Base-by-base conservation (phyloP, 139 green algal genomes). In the Picochlorum sp. region DNA sequence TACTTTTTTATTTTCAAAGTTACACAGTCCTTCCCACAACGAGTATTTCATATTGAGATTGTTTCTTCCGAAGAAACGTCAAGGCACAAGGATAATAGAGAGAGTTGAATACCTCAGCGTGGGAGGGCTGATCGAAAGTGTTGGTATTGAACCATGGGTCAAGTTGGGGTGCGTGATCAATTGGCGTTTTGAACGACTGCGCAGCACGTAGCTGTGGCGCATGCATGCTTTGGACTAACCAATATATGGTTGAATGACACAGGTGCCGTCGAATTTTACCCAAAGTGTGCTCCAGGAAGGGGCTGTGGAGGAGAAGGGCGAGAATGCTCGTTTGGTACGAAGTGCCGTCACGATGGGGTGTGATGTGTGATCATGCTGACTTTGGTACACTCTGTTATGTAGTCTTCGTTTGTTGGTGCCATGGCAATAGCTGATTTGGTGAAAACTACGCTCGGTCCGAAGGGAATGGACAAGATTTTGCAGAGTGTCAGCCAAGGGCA, bases 391-490 rank as follows among this genome's bases (percentile, higher is more conserved):
- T 41, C 0, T 62, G 11, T n/a, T 26, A 20, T 81, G 50, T 75
- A 96, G 89, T 78, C 88, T 0, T 87, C 89, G 0, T 99, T 98
- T 66, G 83, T 98, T 10, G 94, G 94, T 18, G 94, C 94, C 16
- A 92, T 98, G 69, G 94, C 94, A 14, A 95, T 99, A 34, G 85
- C 91, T 37, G 94, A 99, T 71, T 78, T 99, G 4, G 89, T 99
- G 1, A 98, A 98, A 69, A 94, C 84, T 0, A 99, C 94, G 6
- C 82, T 99, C 6, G 94, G 94, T 3, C 94, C 94, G 14, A 99
- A 99, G 68, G 94, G 90, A 63, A 96, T 96, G 90, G 94, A 99
- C 77, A 99, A 99, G 68, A 98, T 99, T 60, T 75, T 99, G 63
- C 90, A 98, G 64, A 96, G 85, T 65, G 86, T 96, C 76, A 72